Evolutionary conservation across 306 rosid species (phyloP).

Genomic region (Datisca glomerata): DNA sequence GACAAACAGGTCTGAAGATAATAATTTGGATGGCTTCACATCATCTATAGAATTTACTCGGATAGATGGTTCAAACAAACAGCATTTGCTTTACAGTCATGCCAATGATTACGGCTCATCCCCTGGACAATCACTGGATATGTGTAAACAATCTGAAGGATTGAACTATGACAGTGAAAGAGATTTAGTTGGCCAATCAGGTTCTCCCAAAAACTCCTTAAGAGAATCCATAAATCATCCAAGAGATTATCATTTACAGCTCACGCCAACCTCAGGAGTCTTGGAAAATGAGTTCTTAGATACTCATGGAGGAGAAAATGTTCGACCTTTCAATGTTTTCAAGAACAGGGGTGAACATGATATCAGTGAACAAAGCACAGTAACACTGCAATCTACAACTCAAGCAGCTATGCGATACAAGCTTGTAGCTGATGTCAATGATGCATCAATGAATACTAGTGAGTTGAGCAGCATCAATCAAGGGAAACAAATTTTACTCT

Average conservation of each 20-base stretch:
- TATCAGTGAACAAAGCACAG: conserved; percentile 27
- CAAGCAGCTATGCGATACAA: conserved; percentile 16
- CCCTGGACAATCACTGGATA: conserved; percentile 20
- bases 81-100: conserved; percentile 23
- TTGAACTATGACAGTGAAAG: conserved; percentile 21
- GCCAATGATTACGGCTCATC: conserved; percentile 10
- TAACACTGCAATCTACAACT: conserved; percentile 34
- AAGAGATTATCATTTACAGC: conserved; percentile 19
- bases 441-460: conserved; percentile 17
- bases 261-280: conserved; percentile 22
- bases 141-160: conserved; percentile 13
- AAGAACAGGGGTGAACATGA: conserved; percentile 32
- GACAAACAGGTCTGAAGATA: conserved; percentile 31
- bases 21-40: conserved; percentile 16
- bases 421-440: conserved; percentile 11
- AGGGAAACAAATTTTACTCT: conserved; percentile 10
- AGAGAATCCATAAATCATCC: conserved; percentile 25
- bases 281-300: conserved; percentile 33
- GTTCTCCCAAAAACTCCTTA: conserved; percentile 19
- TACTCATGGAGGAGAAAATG: conserved; percentile 24
- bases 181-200: conserved; percentile 25
- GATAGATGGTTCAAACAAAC: conserved; percentile 33
- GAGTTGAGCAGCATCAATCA: conserved; percentile 16
- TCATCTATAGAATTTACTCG: conserved; percentile 34
- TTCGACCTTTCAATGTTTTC: conserved; percentile 23